Evolutionary conservation across 352 stramenopile species (phyloP).

Genomic region (Phytophthora palmivora): DNA sequence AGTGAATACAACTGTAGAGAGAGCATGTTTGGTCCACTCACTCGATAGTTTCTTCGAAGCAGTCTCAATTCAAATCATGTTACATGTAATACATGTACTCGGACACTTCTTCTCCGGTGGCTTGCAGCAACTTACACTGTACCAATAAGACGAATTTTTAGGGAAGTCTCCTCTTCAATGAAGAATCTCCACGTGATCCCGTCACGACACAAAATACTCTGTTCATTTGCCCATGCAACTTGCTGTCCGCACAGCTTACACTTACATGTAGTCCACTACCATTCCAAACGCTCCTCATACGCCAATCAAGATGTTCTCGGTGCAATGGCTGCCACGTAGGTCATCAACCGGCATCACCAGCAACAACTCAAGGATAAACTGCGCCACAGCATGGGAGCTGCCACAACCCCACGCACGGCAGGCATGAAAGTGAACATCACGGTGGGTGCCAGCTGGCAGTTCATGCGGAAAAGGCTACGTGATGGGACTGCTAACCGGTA

Average conservation of each 20-base stretch:
- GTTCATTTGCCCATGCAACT: neutral
- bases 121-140: too few species aligned
- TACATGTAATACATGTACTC: too few species aligned
- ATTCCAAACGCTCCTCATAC: neutral
- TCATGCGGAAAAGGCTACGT: conserved; percentile 31
- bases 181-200: too few species aligned
- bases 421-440: conserved; percentile 25
- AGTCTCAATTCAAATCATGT: too few species aligned
- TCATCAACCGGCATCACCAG: too few species aligned
- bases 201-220: neutral
- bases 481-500: conserved; percentile 23
- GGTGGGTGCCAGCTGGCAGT: conserved; percentile 19
- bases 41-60: conserved; percentile 7
- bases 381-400: conserved; percentile 7
- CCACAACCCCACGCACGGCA: conserved; percentile 32
- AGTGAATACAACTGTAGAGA: neutral
- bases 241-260: neutral
- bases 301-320: neutral
- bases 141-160: too few species aligned
- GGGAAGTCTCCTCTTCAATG: too few species aligned
- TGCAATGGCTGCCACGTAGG: neutral
- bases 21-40: neutral
- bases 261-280: neutral
- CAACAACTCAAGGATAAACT: conserved; percentile 4
- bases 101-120: too few species aligned